These are phyloP conservation scores for Microdochium paspali DNA, from an alignment of 2,329 filamentous ascomycete genomes.

Conservation along the genomic window DNA sequence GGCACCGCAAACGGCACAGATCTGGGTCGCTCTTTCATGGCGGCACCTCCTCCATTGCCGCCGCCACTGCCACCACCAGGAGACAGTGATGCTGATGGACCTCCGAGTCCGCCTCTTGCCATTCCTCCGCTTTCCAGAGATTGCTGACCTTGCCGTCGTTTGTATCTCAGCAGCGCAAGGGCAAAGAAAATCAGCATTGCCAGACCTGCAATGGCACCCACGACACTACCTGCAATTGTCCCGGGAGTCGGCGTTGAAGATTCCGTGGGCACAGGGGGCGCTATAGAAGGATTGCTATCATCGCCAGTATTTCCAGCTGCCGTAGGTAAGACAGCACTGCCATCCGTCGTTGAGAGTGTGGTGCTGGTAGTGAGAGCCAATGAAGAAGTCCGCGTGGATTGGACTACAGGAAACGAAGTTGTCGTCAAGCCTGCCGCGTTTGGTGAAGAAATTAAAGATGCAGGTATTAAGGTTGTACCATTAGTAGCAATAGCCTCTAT, in stretches of 20 bases:
- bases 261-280: constrained; percentile 1
- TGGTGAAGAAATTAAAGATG: constrained; percentile 7
- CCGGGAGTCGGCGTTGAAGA: constrained; percentile 15
- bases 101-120: constrained; percentile 15
- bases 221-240: constrained; percentile 43
- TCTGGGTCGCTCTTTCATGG: constrained; percentile 34
- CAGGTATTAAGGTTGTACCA: neutral
- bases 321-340: constrained; percentile 2
- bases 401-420: constrained; percentile 8
- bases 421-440: constrained; percentile 5
- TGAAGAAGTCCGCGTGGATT: constrained; percentile 1
- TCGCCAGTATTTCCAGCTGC: constrained; percentile 5
- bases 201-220: constrained; percentile 48
- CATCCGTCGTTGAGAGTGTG: constrained; percentile 1
- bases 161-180: constrained; percentile 44
- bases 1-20: constrained; percentile 36
- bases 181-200: constrained; percentile 46
- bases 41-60: constrained; percentile 4
- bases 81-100: constrained; percentile 10
- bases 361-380: constrained; percentile 1
- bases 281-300: constrained; percentile 3
- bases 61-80: constrained; percentile 8
- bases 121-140: constrained; percentile 17
- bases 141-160: constrained; percentile 26
- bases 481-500: constrained; percentile 1